These are phyloP conservation scores for Cladosporium sphaerospermum DNA, from an alignment of 2,329 filamentous ascomycete species.

Conservation along the genomic window DNA sequence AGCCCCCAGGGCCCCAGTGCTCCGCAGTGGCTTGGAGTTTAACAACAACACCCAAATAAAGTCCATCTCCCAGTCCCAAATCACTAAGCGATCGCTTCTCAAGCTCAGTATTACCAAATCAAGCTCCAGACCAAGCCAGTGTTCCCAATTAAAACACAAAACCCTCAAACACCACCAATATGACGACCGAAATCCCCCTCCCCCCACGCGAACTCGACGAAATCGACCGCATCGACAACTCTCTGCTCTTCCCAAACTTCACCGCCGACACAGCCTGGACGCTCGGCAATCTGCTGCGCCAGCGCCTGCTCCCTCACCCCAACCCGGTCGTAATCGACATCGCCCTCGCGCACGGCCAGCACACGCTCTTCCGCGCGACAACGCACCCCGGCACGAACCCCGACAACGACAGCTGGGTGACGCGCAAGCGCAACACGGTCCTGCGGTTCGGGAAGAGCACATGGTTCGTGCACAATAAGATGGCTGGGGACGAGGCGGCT, in stretches of 20 bases:
- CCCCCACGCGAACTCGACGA: slow-evolving; percentile 31
- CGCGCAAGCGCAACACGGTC: slow-evolving; percentile 65
- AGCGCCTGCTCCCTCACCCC: slow-evolving; percentile 51
- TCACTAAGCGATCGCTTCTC: not conserved
- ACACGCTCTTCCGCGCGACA: slow-evolving; percentile 60
- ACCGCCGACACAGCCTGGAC: slow-evolving; percentile 59
- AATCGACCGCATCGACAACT: slow-evolving; percentile 37
- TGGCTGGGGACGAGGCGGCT: slow-evolving; percentile 54
- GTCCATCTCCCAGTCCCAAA: not conserved
- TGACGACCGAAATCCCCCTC: slow-evolving; percentile 5
- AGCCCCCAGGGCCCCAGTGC: not conserved
- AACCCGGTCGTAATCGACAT: slow-evolving; percentile 59
- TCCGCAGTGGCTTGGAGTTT: too few species aligned
- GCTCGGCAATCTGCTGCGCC: slow-evolving; percentile 59
- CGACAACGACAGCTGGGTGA: slow-evolving; percentile 53
- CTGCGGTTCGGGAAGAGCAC: slow-evolving; percentile 63
- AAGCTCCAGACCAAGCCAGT: not conserved
- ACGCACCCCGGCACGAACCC: slow-evolving; percentile 61
- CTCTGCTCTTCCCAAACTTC: slow-evolving; percentile 49
- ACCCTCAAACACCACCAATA: not conserved
- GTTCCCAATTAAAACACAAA: not conserved
- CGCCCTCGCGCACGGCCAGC: slow-evolving; percentile 47
- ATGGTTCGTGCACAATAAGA: slow-evolving; percentile 67
- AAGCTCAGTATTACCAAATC: not conserved
- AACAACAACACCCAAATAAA: not conserved